Conservation (phyloP, 148 eudicot species). For the Chenopodium formosanum region DNA sequence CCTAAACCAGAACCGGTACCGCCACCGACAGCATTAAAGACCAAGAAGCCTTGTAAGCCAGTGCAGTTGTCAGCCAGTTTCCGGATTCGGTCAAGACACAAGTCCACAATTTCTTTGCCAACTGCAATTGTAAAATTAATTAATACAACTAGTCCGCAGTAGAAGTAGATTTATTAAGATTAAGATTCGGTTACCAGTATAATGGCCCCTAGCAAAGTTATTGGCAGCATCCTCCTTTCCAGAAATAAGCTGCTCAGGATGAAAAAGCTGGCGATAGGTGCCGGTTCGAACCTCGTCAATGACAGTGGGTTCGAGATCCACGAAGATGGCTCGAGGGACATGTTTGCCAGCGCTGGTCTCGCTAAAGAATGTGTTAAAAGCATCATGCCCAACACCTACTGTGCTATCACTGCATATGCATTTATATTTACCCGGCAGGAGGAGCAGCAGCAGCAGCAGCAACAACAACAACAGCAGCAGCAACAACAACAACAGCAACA, state of each 20-base stretch:
- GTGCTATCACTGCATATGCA: conserved; percentile 39
- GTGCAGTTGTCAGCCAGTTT: conserved; percentile 60
- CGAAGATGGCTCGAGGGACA: conserved; percentile 56
- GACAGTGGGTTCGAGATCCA: conserved; percentile 61
- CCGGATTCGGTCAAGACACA: conserved; percentile 53
- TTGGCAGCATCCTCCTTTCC: conserved; percentile 66
- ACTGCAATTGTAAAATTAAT: conserved; percentile 29
- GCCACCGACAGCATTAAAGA: conserved; percentile 63
- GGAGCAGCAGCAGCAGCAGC: too few species aligned
- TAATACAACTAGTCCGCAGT: too few species aligned
- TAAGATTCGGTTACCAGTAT: conserved; percentile 35
- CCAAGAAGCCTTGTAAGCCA: conserved; percentile 56
- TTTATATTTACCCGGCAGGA: too few species aligned
- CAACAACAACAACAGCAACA: too few species aligned
- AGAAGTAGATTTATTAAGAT: background rate
- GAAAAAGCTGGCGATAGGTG: conserved; percentile 56
- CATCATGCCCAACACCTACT: conserved; percentile 44
- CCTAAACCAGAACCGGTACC: conserved; percentile 68
- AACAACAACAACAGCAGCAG: too few species aligned
- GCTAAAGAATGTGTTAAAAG: conserved; percentile 62
- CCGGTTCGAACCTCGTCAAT: conserved; percentile 56
- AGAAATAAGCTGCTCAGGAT: conserved; percentile 58
- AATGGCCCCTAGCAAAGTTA: conserved; percentile 62
- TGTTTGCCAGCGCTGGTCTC: conserved; percentile 61
- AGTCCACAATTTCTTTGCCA: conserved; percentile 58